Base-by-base conservation (phyloP, 108 stramenopile species). In the Cyclotella cryptica region DNA sequence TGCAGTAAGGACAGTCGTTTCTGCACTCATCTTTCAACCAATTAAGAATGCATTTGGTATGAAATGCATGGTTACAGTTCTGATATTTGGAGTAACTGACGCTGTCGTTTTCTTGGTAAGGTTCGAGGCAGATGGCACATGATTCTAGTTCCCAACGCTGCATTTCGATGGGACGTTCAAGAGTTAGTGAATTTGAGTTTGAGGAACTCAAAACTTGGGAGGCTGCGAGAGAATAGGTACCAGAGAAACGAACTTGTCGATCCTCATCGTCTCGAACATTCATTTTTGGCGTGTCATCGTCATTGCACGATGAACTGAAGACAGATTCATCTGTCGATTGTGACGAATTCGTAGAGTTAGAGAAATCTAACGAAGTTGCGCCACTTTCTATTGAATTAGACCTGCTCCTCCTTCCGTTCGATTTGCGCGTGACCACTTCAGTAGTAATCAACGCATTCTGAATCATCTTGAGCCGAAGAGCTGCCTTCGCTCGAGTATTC, bases 1-100 rank as follows among this genome's bases (percentile, higher is more conserved):
- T 42, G 75, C 92, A 93, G 9, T 75, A 71, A 19, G 92, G 92
- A 78, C 92, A 93, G 28, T 73, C 72, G 13, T 84, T 81, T 69
- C 86, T 82, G n/a, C 79, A 74, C 58, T 88, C 86, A 45, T 88
- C 66, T n/a, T 51, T 88, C 53, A 96, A 75, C 96, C 96, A 96
- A 9, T 85, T 88, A 27, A 89, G 49, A 49, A 96, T 91, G 84
- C 96, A 96, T 6, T 88, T 83, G 10, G 76, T 84, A 67, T 96
- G 96, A 71, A 93, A 96, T 41, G 81, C 84, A 77, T 96, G 96
- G 24, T 64, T 67, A 75, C 96, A 96, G 27, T 68, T 68, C 26
- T 51, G 45, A 29, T 68, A 49, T 21, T 68, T 68, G 35, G 66
- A 68, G 47, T 68, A 68, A 52, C 43, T 45, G 15, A 68, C 66